Percentiles rank a stretch among this genome's conserved stretches.
Evolutionary conservation across 2,329 filamentous ascomycete genomes (phyloP).

Genomic region (Knoxdaviesia capensis): DNA sequence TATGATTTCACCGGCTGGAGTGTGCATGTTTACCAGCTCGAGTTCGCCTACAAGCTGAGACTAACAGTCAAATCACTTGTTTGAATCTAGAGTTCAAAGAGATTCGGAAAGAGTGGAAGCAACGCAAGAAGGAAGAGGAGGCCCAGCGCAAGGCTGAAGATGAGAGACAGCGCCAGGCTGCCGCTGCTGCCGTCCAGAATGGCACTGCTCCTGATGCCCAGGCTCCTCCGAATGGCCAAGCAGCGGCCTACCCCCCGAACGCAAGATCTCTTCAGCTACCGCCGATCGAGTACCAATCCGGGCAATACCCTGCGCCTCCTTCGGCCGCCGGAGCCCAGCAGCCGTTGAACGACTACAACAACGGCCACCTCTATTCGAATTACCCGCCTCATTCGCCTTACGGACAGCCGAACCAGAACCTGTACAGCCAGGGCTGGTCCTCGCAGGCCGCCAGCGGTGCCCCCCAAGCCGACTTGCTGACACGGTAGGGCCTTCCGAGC

Average conservation of each 20-base stretch:
- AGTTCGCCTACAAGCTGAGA: not conserved
- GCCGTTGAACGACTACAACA: conserved; percentile 32
- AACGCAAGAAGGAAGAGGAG: conserved; percentile 97
- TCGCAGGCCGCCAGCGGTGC: too few species aligned
- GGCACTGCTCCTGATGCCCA: conserved; percentile 25
- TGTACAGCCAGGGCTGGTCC: conserved; percentile 43
- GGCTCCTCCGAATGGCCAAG: conserved; percentile 21
- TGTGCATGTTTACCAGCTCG: not conserved
- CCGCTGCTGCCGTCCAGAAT: conserved; percentile 34
- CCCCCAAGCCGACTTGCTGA: too few species aligned
- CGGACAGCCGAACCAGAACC: conserved; percentile 32
- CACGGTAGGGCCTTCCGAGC: too few species aligned
- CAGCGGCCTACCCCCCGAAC: conserved; percentile 34
- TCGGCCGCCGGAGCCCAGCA: conserved; percentile 29
- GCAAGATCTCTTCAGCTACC: conserved; percentile 45
- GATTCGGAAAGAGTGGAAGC: conserved; percentile 98
- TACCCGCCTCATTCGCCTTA: conserved; percentile 40
- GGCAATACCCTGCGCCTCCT: conserved; percentile 46
- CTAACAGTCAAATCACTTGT: not conserved
- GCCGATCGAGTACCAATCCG: conserved; percentile 52
- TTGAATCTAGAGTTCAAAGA: conserved; percentile 74
- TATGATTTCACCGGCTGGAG: conserved; percentile 26
- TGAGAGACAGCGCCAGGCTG: conserved; percentile 45
- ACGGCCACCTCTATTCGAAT: conserved; percentile 32
- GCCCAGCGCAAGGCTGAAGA: conserved; percentile 76